phyloP scores from a whole-genome alignment of 2,329 filamentous ascomycete species.

The Mycosphaerella arachidis region DNA sequence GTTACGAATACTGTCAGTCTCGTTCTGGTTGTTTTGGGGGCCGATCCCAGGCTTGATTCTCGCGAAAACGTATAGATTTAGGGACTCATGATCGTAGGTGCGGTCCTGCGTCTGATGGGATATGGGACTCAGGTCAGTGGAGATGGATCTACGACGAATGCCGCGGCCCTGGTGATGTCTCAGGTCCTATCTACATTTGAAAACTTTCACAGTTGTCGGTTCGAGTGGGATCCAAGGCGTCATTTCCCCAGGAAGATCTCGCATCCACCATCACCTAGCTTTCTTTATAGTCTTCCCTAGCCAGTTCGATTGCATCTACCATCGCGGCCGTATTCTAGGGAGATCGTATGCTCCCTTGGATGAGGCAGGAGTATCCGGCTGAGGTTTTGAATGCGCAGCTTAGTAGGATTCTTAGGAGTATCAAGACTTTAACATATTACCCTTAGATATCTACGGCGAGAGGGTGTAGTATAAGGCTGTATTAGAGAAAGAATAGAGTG shows the following conservation, averaged over 20 bases:
- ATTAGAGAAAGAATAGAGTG: conserved; percentile 4
- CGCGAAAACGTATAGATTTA: conserved; percentile 40
- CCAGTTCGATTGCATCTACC: conserved; percentile 38
- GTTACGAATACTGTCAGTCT: conserved; percentile 41
- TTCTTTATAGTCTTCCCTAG: conserved; percentile 40
- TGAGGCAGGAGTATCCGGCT: conserved; percentile 6
- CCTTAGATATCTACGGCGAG: conserved; percentile 1
- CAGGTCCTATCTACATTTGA: conserved; percentile 38
- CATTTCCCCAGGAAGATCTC: conserved; percentile 43
- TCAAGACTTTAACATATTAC: conserved; percentile 2
- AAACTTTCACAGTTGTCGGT: conserved; percentile 40
- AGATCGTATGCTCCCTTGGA: conserved; percentile 3
- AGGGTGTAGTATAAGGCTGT: conserved; percentile 4
- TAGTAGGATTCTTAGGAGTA: conserved; percentile 1
- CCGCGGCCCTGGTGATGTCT: conserved; percentile 33
- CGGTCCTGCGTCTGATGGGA: conserved; percentile 34
- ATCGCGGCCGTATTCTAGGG: conserved; percentile 24
- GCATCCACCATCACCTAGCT: conserved; percentile 38
- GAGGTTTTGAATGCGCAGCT: background rate
- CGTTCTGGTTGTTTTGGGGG: conserved; percentile 36
- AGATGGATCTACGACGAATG: conserved; percentile 33
- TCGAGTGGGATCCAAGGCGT: conserved; percentile 41
- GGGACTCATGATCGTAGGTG: conserved; percentile 40
- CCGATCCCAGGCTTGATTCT: conserved; percentile 35
- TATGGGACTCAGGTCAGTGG: conserved; percentile 36